These are phyloP conservation scores for Sphagnum tenellum DNA, from an alignment of 225 moss, liverwort and hornwort genomes.

Conservation along the genomic window DNA sequence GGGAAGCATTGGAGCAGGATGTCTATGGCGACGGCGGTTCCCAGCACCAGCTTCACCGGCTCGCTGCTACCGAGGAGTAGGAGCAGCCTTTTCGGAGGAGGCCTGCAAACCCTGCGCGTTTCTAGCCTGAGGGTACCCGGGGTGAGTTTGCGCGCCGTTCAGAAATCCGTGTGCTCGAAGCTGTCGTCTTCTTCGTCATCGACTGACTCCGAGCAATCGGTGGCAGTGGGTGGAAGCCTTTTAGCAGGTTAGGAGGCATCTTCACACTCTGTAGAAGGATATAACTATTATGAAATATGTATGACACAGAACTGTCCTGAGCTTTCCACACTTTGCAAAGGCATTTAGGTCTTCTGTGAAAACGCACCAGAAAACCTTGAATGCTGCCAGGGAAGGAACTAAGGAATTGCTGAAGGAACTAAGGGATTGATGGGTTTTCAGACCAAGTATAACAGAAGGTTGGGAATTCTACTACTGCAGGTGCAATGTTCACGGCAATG, in stretches of 20 bases:
- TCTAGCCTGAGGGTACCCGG: constrained; percentile 26
- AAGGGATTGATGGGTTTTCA: too few relatives aligned
- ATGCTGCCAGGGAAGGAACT: too few relatives aligned
- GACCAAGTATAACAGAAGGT: too few relatives aligned
- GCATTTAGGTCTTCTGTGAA: too few relatives aligned
- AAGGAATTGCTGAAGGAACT: too few relatives aligned
- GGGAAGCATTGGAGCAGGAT: constrained; percentile 4
- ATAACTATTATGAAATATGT: too few relatives aligned
- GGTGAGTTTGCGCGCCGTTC: constrained; percentile 8
- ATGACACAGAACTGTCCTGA: too few relatives aligned
- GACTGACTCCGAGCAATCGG: constrained; percentile 22
- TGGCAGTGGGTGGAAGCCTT: constrained; percentile 37
- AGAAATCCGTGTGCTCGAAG: constrained; percentile 17
- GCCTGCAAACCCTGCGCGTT: constrained; percentile 56
- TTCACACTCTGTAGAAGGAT: too few relatives aligned
- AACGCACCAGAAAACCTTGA: too few relatives aligned
- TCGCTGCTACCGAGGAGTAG: constrained; percentile 26
- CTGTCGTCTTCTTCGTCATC: constrained; percentile 14
- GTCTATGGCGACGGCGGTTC: constrained; percentile 90
- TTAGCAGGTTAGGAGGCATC: constrained; percentile 23
- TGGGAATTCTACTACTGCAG: constrained; percentile 11
- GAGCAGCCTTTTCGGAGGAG: constrained; percentile 27
- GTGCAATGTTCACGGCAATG: constrained; percentile 83
- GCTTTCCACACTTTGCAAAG: too few relatives aligned
- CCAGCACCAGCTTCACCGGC: constrained; percentile 54